Conservation (phyloP, 352 stramenopile genomes). For the Pythium coloratum region DNA sequence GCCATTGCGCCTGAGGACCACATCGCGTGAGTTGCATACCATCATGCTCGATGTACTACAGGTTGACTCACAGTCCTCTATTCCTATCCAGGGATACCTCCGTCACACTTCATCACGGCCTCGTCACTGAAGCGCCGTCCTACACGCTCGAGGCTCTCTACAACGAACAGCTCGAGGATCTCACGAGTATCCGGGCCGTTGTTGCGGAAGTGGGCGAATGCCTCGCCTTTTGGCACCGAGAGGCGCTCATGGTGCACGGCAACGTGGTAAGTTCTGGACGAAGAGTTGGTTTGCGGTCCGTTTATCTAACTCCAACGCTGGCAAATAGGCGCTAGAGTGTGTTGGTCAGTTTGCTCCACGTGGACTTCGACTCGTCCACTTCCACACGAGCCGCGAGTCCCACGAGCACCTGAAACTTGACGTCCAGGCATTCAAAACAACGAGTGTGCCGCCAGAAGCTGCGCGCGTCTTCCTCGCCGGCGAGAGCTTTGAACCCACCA, state of each 20-base stretch:
- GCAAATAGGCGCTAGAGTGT: conserved; percentile 36
- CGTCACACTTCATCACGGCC: conserved; percentile 50
- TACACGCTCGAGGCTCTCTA: conserved; percentile 47
- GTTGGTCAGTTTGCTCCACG: conserved; percentile 47
- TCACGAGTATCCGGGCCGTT: conserved; percentile 31
- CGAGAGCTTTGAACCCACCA: conserved; percentile 44
- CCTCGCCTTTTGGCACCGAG: conserved; percentile 55
- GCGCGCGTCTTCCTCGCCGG: conserved; percentile 44
- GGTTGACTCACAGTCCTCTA: neutral
- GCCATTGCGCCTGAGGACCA: conserved; percentile 49
- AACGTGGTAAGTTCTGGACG: conserved; percentile 49
- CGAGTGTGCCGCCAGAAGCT: conserved; percentile 51
- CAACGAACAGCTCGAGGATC: conserved; percentile 36
- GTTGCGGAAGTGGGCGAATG: conserved; percentile 50
- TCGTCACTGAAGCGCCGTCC: conserved; percentile 56
- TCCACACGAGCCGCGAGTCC: conserved; percentile 42
- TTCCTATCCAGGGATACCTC: conserved; percentile 37
- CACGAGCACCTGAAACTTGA: conserved; percentile 34
- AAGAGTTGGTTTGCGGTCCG: neutral
- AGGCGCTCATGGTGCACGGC: conserved; percentile 54
- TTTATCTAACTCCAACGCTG: neutral
- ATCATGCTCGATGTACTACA: neutral
- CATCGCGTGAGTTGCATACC: conserved; percentile 35
- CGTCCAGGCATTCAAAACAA: conserved; percentile 26
- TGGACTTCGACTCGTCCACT: conserved; percentile 45